Evolutionary conservation across 1,139 yeast species (phyloP), one percentile per base, ranked within the genome.

Genomic region (Nadsonia starkeyi-henricii): DNA sequence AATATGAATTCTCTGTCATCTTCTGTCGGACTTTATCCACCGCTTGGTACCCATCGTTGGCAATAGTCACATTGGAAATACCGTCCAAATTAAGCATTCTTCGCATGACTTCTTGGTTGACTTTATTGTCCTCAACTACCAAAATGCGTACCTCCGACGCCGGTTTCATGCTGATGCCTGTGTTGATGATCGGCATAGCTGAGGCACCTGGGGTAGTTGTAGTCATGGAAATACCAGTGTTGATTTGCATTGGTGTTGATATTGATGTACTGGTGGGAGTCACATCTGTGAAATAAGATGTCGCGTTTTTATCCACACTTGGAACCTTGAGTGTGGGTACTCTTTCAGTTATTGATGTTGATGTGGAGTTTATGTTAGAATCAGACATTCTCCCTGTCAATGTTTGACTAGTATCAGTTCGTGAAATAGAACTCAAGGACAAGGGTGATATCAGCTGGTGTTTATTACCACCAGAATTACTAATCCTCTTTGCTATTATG

Each of bases 111-210:
- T 86, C 94, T 62, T 88, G 96, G 61, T 91, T 89, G 15, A 91
- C 95, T 55, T 74, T 69, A 58, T 91, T 91, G 61, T 91, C 98
- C 60, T 91, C 98, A 0, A 96, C 97, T n/a, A 91, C 89, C 51
- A 91, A 71, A 20, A 91, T 79, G 47, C 72, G 49, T 3, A 48
- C 47, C 9, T 41, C 45, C 3, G 43, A 63, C 42, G 71, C 66
- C 69, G 9, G 80, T 81, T 1, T 81, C 77, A 18, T 20, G 2
- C 41, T 36, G 13, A 46, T 5, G 41, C 8, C 28, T 3, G 50
- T 20, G 15, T 45, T 45, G 4, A 44, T 5, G 23, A 43, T 49
- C 2, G 48, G 30, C 20, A 42, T 23, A 23, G 44, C 41, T 15
- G 21, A 15, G 17, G 20, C 43, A 20, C 21, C 23, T 8, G 47